phyloP scores from a whole-genome alignment of 768 basidiomycete genomes.

The Lactarius deliciosus region DNA sequence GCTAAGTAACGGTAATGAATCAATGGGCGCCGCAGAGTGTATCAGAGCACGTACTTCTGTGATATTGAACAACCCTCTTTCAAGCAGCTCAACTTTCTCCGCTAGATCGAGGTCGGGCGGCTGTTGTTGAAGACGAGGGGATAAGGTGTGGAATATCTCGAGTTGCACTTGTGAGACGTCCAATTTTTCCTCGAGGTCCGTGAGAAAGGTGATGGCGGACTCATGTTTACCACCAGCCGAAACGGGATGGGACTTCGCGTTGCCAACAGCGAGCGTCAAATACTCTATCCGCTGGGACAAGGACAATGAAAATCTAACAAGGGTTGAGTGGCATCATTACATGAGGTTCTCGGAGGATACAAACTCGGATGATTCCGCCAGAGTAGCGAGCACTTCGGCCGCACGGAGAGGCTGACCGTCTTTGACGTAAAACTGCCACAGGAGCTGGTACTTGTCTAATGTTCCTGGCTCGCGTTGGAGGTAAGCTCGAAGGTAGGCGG shows the following conservation, averaged over 20 bases:
- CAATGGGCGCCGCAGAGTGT: slow-evolving; percentile 2
- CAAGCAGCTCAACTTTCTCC: slow-evolving; percentile 58
- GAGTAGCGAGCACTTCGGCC: slow-evolving; percentile 75
- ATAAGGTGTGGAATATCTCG: slow-evolving; percentile 75
- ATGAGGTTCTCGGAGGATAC: slow-evolving; percentile 33
- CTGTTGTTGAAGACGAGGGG: slow-evolving; percentile 57
- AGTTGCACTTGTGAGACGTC: slow-evolving; percentile 97
- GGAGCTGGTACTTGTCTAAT: slow-evolving; percentile 78
- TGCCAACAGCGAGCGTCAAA: slow-evolving; percentile 90
- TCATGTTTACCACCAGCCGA: slow-evolving; percentile 76
- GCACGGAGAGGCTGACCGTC: slow-evolving; percentile 85
- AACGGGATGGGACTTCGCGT: slow-evolving; percentile 92
- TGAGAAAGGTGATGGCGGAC: slow-evolving; percentile 93
- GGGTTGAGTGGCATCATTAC: background rate
- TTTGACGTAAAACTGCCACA: slow-evolving; percentile 98
- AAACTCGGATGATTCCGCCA: slow-evolving; percentile 85
- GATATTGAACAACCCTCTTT: slow-evolving; percentile 68
- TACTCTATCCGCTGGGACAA: slow-evolving; percentile 84
- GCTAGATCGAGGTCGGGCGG: slow-evolving; percentile 51
- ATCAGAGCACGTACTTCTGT: slow-evolving; percentile 63
- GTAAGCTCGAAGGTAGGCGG: slow-evolving; percentile 85
- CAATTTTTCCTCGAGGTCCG: slow-evolving; percentile 90
- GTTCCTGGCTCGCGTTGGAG: slow-evolving; percentile 77
- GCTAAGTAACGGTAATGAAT: slow-evolving; percentile 43
- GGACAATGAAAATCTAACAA: slow-evolving; percentile 57